Conservation (phyloP, 352 stramenopile genomes). For the Pythium aristosporum region DNA sequence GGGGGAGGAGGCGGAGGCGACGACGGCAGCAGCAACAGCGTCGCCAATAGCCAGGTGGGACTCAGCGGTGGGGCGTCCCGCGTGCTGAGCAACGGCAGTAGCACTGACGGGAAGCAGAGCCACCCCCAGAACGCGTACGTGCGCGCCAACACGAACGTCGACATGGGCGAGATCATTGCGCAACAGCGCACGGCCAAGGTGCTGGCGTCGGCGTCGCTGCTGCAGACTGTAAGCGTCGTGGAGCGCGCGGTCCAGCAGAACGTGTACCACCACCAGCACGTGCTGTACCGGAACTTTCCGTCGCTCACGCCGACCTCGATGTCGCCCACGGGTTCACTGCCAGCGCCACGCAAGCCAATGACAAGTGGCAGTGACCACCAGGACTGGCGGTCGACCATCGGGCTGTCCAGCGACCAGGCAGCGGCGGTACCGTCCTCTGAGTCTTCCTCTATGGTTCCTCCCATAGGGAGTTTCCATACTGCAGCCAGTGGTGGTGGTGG, state of each 20-base stretch:
- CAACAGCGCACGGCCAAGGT: constrained; percentile 66
- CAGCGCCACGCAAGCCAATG: constrained; percentile 2
- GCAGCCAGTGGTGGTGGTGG: constrained; percentile 6
- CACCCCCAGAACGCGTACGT: constrained; percentile 46
- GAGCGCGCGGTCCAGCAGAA: constrained; percentile 90
- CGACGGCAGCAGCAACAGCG: constrained; percentile 32
- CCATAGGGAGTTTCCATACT: constrained; percentile 17
- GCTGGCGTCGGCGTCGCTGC: constrained; percentile 52
- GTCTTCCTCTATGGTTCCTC: constrained; percentile 14
- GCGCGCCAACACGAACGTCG: constrained; percentile 68
- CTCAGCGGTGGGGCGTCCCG: constrained; percentile 42
- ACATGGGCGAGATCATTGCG: constrained; percentile 71
- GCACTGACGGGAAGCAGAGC: constrained; percentile 40
- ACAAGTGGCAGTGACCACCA: constrained; percentile 6
- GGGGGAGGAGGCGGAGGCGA: constrained; percentile 25
- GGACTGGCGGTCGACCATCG: constrained; percentile 22
- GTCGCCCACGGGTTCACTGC: neutral
- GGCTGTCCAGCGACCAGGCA: constrained; percentile 1
- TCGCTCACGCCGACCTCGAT: constrained; percentile 22
- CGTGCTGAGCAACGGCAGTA: constrained; percentile 42
- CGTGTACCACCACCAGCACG: constrained; percentile 81
- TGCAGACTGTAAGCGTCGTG: constrained; percentile 63
- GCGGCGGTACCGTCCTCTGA: neutral
- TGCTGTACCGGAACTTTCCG: constrained; percentile 83
- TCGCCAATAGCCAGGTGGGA: constrained; percentile 40